Conservation (phyloP, 371 early-diverging fungal genomes). For the Mortierella sp. region DNA sequence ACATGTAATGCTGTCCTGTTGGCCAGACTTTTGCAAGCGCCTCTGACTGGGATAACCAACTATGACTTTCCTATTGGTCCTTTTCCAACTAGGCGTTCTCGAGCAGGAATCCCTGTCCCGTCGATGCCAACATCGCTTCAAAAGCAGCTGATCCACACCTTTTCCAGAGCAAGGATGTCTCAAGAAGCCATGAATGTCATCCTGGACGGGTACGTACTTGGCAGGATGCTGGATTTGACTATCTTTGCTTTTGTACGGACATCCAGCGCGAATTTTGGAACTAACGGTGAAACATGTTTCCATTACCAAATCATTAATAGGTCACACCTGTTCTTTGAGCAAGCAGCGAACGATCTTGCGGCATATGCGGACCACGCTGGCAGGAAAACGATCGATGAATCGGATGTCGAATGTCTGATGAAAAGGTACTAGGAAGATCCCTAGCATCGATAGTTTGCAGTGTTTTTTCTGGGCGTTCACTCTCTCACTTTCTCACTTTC, state of each 20-base stretch:
- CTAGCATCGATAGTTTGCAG: no score
- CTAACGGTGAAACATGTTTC: background rate
- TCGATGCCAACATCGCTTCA: conserved; percentile 40
- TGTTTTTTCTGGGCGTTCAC: no score
- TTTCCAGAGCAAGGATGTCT: conserved; percentile 43
- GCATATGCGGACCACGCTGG: conserved; percentile 56
- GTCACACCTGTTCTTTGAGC: conserved; percentile 53
- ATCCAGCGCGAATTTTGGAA: background rate
- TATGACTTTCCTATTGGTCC: background rate
- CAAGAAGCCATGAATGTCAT: conserved; percentile 51
- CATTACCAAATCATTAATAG: conserved; percentile 9
- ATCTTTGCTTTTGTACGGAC: background rate
- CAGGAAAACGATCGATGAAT: conserved; percentile 50
- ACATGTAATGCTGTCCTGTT: background rate
- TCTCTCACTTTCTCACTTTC: no score
- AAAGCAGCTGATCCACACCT: conserved; percentile 44
- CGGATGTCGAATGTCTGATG: conserved; percentile 53
- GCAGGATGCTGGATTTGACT: no score
- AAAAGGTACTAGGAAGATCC: no score
- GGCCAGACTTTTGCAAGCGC: background rate
- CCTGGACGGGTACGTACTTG: conserved; percentile 55
- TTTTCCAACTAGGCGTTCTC: conserved; percentile 14
- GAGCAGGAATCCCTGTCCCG: conserved; percentile 32
- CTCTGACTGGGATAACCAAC: no score
- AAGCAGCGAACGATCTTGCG: conserved; percentile 41